Conservation (phyloP, 2,329 filamentous ascomycete genomes). For the Fonsecaea pedrosoi region DNA sequence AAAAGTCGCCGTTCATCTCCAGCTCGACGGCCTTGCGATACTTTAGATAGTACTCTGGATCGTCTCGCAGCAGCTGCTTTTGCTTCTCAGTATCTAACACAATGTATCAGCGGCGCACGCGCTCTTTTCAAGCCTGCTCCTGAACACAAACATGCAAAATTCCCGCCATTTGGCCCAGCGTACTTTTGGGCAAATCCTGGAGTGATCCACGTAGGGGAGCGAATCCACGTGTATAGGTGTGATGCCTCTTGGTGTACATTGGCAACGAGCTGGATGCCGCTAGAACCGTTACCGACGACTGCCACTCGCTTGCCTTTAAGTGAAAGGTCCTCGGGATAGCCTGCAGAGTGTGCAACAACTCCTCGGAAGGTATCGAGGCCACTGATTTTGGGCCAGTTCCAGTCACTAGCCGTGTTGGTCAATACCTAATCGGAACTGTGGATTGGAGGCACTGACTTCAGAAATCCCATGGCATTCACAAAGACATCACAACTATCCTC, state of each 20-base stretch:
- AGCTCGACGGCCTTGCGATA: slow-evolving; percentile 58
- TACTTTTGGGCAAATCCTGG: slow-evolving; percentile 31
- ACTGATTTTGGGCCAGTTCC: slow-evolving; percentile 48
- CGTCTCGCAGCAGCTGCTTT: too few species aligned
- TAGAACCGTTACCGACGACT: slow-evolving; percentile 40
- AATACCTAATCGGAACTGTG: too few species aligned
- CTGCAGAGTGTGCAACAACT: slow-evolving; percentile 44
- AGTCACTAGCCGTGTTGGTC: slow-evolving; percentile 35
- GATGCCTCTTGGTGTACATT: slow-evolving; percentile 48
- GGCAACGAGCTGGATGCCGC: slow-evolving; percentile 43
- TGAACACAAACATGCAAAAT: too few species aligned
- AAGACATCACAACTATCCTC: slow-evolving; percentile 41
- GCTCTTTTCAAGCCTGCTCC: too few species aligned
- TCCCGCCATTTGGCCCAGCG: slow-evolving; percentile 1
- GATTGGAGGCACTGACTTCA: slow-evolving; percentile 47
- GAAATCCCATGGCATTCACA: slow-evolving; percentile 41
- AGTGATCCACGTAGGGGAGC: slow-evolving; percentile 43
- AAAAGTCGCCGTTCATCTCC: slow-evolving; percentile 60
- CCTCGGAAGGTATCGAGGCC: slow-evolving; percentile 48
- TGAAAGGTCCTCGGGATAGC: slow-evolving; percentile 44
- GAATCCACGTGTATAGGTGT: slow-evolving; percentile 44
- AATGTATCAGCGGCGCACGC: too few species aligned
- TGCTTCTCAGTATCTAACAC: too few species aligned
- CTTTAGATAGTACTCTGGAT: slow-evolving; percentile 41
- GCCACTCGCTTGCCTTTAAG: slow-evolving; percentile 39